Conservation (phyloP, 805 yeast genomes). For the Maudiozyma barnettii region DNA sequence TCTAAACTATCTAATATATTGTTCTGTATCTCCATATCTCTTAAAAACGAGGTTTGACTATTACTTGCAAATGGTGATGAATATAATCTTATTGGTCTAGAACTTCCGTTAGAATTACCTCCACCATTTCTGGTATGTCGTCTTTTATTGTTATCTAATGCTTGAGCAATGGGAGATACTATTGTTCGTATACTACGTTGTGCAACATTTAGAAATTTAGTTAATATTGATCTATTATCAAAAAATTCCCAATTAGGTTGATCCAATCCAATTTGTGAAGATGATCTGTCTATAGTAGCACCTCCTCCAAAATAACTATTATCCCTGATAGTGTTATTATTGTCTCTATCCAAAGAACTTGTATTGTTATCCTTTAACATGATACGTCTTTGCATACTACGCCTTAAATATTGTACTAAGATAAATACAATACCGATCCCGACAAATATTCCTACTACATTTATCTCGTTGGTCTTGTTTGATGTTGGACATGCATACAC, state of each 20-base stretch:
- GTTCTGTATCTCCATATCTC: slow-evolving; percentile 34
- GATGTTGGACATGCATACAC: slow-evolving; percentile 82
- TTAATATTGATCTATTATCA: slow-evolving; percentile 15
- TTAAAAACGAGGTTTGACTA: slow-evolving; percentile 25
- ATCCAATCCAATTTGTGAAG: not conserved
- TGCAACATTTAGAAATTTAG: not conserved
- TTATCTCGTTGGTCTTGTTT: slow-evolving; percentile 52
- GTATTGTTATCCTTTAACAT: slow-evolving; percentile 3
- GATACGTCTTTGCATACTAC: slow-evolving; percentile 22
- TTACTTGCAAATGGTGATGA: not conserved
- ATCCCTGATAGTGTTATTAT: not conserved
- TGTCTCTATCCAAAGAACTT: not conserved
- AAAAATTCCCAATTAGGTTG: slow-evolving; percentile 24
- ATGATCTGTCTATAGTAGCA: not conserved
- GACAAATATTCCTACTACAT: slow-evolving; percentile 56
- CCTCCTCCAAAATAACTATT: not conserved
- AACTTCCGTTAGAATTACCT: not conserved
- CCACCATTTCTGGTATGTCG: not conserved
- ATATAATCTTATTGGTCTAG: not conserved
- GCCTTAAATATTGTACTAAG: slow-evolving; percentile 31
- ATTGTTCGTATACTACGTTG: not conserved
- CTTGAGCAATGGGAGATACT: not conserved
- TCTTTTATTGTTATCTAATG: not conserved
- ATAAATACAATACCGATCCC: slow-evolving; percentile 38
- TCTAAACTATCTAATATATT: slow-evolving; percentile 34